phyloP scores from a whole-genome alignment of 164 flowering plant genomes.

The Euptelea pleiosperma region DNA sequence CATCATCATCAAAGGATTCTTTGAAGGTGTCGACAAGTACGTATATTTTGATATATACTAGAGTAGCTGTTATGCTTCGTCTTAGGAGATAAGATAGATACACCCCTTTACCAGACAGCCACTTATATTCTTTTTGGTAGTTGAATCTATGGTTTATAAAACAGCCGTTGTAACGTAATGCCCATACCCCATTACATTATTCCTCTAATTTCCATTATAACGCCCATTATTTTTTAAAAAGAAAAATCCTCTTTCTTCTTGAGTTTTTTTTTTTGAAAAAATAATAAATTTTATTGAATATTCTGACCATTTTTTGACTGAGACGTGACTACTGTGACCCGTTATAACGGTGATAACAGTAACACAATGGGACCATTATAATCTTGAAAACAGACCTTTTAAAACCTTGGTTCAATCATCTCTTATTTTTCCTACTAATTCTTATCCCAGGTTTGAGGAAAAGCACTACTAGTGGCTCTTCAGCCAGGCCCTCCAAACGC shows the following conservation, averaged over 20 bases:
- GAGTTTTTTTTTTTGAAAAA: no score
- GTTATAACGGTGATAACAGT: no score
- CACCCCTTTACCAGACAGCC: background rate
- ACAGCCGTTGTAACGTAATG: background rate
- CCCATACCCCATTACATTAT: no score
- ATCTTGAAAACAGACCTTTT: no score
- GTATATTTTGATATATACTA: background rate
- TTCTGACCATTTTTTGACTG: no score
- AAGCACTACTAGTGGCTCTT: slow-evolving; percentile 1
- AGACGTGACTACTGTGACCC: no score
- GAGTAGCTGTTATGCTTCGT: background rate
- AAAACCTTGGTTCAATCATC: background rate
- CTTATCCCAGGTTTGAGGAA: slow-evolving; percentile 18
- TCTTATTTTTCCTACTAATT: background rate
- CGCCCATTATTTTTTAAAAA: no score
- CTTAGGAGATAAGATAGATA: background rate
- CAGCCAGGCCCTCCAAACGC: slow-evolving; percentile 13
- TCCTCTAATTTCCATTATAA: no score
- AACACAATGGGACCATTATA: no score
- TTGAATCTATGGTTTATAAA: background rate
- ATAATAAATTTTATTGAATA: no score
- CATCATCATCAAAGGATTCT: slow-evolving; percentile 9
- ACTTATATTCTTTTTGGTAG: background rate
- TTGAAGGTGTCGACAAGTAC: slow-evolving; percentile 21
- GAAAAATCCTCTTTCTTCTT: no score